Percentiles rank a stretch among this genome's conserved stretches.
These are phyloP conservation scores for Capronia americana DNA, from an alignment of 2,329 filamentous ascomycete species.

Conservation along the genomic window DNA sequence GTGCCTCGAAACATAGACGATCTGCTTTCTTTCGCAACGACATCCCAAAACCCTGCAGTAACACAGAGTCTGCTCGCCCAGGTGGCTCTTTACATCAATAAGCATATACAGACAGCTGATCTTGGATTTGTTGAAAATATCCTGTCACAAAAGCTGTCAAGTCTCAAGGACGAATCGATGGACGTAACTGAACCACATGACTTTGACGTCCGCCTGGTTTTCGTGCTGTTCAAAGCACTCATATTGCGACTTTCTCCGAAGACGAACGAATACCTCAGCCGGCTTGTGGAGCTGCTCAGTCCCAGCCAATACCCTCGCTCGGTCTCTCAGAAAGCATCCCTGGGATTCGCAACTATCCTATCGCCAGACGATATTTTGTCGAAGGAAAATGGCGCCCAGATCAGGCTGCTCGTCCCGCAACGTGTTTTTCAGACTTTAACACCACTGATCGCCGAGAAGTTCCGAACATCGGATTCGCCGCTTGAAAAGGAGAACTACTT, in stretches of 20 bases:
- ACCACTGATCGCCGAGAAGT: constrained; percentile 61
- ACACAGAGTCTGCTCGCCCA: constrained; percentile 37
- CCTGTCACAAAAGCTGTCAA: constrained; percentile 39
- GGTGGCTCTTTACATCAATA: constrained; percentile 48
- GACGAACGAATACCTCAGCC: constrained; percentile 59
- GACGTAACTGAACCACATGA: constrained; percentile 43
- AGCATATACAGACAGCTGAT: constrained; percentile 44
- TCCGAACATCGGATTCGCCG: constrained; percentile 52
- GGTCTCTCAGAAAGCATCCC: constrained; percentile 60
- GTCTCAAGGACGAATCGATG: constrained; percentile 30
- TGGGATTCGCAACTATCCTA: constrained; percentile 65
- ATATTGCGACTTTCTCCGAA: constrained; percentile 59
- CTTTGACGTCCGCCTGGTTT: constrained; percentile 59
- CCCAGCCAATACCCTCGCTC: constrained; percentile 49
- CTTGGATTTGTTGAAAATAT: constrained; percentile 44
- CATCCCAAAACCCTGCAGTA: constrained; percentile 23
- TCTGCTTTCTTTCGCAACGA: constrained; percentile 39
- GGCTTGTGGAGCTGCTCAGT: constrained; percentile 55
- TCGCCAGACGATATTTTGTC: constrained; percentile 67
- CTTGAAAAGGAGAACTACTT: constrained; percentile 65
- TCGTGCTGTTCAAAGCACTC: constrained; percentile 67
- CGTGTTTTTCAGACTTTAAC: constrained; percentile 66
- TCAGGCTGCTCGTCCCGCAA: constrained; percentile 68
- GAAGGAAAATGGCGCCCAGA: constrained; percentile 65
- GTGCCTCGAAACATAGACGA: constrained; percentile 37